Evolutionary conservation across 1,139 yeast genomes (phyloP).

Genomic region (Diutina sp.): DNA sequence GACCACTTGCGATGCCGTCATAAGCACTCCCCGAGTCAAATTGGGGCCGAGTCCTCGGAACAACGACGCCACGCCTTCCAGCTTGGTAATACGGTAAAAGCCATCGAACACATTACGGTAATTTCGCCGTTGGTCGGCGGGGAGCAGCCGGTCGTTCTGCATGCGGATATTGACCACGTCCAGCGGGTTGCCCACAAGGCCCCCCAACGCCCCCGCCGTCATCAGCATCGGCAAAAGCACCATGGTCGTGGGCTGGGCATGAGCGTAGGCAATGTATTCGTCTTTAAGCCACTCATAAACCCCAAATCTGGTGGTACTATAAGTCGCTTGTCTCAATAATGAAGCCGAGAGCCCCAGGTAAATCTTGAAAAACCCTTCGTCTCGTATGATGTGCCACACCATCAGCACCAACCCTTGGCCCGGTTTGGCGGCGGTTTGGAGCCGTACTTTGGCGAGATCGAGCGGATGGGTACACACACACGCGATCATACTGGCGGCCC

Average conservation of each 20-base stretch:
- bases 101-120: constrained; percentile 77
- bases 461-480: constrained; percentile 59
- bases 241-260: constrained; percentile 21
- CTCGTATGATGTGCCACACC: constrained; percentile 42
- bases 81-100: constrained; percentile 39
- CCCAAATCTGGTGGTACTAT: constrained; percentile 79
- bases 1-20: constrained; percentile 89
- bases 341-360: constrained; percentile 80
- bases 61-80: constrained; percentile 50
- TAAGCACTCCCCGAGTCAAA: constrained; percentile 65
- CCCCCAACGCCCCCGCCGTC: constrained; percentile 77
- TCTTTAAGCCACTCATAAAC: constrained; percentile 69
- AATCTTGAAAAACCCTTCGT: constrained; percentile 57
- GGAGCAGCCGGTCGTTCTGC: constrained; percentile 77
- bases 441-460: constrained; percentile 74
- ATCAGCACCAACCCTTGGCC: constrained; percentile 51
- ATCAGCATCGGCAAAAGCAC: constrained; percentile 64
- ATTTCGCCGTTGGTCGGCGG: constrained; percentile 53
- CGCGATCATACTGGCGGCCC: constrained; percentile 58
- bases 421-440: constrained; percentile 60
- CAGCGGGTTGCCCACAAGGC: constrained; percentile 77
- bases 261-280: constrained; percentile 15
- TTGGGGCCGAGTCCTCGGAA: constrained; percentile 73
- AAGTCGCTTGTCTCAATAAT: constrained; percentile 74
- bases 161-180: constrained; percentile 82